These are phyloP conservation scores for Flaveria ramosissima DNA, from an alignment of 129 eudicot genomes.

Conservation along the genomic window DNA sequence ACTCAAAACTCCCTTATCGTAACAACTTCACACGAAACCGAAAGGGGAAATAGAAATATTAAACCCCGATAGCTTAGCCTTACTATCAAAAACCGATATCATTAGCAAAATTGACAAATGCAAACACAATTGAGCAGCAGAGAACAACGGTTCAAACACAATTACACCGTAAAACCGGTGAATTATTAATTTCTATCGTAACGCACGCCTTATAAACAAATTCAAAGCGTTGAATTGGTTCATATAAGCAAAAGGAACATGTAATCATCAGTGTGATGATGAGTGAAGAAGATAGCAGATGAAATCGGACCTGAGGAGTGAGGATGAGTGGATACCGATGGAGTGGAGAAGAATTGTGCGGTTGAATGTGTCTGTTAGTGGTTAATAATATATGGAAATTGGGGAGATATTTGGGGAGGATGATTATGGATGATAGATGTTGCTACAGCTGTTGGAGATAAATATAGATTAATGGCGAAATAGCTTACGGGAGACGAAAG, in stretches of 20 bases:
- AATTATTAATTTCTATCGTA: not conserved
- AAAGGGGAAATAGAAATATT: not conserved
- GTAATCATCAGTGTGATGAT: not conserved
- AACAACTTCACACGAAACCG: not conserved
- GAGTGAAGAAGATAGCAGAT: not conserved
- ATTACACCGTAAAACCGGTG: not conserved
- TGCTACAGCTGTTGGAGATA: not conserved
- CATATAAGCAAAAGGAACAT: not conserved
- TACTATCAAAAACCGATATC: not conserved
- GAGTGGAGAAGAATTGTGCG: conserved; percentile 11
- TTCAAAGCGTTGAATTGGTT: not conserved
- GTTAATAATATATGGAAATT: not conserved
- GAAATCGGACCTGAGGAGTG: conserved; percentile 6
- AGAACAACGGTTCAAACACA: not conserved
- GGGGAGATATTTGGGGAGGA: not conserved
- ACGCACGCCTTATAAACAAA: not conserved
- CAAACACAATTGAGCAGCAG: conserved; percentile 3
- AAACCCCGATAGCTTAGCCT: no score
- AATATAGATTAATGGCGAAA: not conserved
- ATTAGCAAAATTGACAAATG: not conserved
- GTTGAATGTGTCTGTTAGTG: not conserved
- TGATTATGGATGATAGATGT: not conserved
- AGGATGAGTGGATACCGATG: not conserved
- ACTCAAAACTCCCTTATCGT: not conserved
- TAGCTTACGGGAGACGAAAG: conserved; percentile 24